These are phyloP conservation scores for Warburgia ugandensis DNA, from an alignment of 164 flowering plant genomes.

Conservation along the genomic window DNA sequence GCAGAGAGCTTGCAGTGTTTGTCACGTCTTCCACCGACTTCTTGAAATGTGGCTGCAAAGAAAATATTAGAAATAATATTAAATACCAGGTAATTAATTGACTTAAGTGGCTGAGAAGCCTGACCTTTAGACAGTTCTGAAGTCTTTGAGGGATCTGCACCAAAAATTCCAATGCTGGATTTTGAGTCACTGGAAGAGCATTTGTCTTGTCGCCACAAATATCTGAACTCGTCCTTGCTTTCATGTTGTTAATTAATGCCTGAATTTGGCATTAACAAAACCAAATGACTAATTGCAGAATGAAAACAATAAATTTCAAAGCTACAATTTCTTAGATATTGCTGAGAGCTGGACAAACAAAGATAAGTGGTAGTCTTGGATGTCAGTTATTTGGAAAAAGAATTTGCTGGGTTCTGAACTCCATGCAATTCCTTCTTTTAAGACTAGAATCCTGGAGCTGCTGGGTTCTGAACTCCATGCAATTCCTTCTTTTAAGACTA, in stretches of 20 bases:
- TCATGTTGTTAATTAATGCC: conserved; percentile 35
- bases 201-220: conserved; percentile 15
- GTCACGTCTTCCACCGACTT: conserved; percentile 17
- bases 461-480: too few relatives aligned
- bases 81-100: neutral
- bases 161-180: conserved; percentile 36
- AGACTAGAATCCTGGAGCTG: too few relatives aligned
- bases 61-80: neutral
- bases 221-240: conserved; percentile 16
- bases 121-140: conserved; percentile 48
- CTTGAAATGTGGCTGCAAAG: conserved; percentile 39
- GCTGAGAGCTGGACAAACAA: too few relatives aligned
- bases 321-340: too few relatives aligned
- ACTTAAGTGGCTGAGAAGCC: conserved; percentile 2
- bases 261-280: too few relatives aligned
- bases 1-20: conserved; percentile 8
- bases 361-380: too few relatives aligned
- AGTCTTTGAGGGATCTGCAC: conserved; percentile 46
- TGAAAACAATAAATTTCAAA: too few relatives aligned
- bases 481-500: too few relatives aligned
- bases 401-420: too few relatives aligned
- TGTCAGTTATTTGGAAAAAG: too few relatives aligned
- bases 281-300: too few relatives aligned
- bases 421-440: too few relatives aligned
- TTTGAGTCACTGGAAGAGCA: conserved; percentile 16